Percentiles rank a stretch among this genome's conserved stretches.
These are phyloP conservation scores for Rhynchospora tenuis DNA, from an alignment of 176 grass and related monocot genomes.

Conservation along the genomic window DNA sequence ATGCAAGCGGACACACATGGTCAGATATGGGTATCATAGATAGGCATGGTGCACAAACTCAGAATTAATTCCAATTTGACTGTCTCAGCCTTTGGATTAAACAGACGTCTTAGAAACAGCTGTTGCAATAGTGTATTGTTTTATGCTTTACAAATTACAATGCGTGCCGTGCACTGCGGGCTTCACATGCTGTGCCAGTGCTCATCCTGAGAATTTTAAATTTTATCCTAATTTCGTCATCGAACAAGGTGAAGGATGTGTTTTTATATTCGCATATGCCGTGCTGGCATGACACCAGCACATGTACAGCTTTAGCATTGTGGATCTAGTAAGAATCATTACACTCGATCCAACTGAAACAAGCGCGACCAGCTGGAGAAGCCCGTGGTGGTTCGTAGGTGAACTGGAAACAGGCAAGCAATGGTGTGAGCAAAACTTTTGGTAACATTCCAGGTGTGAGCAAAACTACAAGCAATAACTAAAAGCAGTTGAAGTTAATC, in stretches of 20 bases:
- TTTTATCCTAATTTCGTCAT: not conserved
- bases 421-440: too few relatives aligned
- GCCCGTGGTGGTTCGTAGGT: not conserved
- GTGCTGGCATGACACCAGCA: not conserved
- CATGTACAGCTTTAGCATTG: not conserved
- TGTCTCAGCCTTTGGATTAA: not conserved
- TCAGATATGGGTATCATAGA: not conserved
- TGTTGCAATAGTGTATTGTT: not conserved
- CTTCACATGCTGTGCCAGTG: not conserved
- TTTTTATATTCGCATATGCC: not conserved
- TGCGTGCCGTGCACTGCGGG: not conserved
- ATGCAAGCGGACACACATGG: not conserved
- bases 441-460: not conserved
- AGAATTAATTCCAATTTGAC: not conserved
- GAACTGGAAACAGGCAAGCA: conserved; percentile 9
- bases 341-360: not conserved
- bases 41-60: not conserved
- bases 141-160: not conserved
- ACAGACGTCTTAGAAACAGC: not conserved
- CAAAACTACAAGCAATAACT: conserved; percentile 34
- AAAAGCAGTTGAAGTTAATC: not conserved
- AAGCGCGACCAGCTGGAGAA: not conserved
- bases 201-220: not conserved
- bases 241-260: not conserved
- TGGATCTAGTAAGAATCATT: not conserved